Conservation (phyloP, 2,329 filamentous ascomycete species). For the Cercospora sp. region DNA sequence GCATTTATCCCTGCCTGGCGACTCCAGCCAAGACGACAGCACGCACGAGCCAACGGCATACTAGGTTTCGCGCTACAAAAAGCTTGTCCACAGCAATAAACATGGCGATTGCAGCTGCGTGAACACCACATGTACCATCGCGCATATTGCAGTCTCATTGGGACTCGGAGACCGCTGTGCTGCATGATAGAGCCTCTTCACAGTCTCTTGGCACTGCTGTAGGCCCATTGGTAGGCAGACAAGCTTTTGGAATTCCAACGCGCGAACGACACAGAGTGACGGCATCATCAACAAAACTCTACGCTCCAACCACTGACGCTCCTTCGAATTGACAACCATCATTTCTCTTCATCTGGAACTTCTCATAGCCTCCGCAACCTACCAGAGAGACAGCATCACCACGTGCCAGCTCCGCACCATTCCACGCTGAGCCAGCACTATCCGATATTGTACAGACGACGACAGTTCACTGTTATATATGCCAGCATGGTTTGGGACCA, state of each 20-base stretch:
- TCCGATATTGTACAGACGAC: not conserved
- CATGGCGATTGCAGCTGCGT: not conserved
- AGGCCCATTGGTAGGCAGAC: not conserved
- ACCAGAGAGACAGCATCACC: not conserved
- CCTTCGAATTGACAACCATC: not conserved
- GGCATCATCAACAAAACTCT: constrained; percentile 57
- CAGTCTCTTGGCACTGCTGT: not conserved
- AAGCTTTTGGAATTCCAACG: not conserved
- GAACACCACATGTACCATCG: not conserved
- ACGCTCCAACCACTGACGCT: not conserved
- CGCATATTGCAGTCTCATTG: not conserved
- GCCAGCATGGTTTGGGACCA: constrained; percentile 2
- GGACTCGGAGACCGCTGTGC: not conserved
- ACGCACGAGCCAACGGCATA: not conserved
- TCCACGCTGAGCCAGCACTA: not conserved
- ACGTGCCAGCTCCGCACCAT: not conserved
- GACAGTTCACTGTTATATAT: not conserved
- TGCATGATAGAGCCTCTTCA: not conserved
- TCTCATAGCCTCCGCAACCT: not conserved
- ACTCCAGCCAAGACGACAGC: not conserved
- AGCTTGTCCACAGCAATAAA: not conserved
- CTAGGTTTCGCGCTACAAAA: not conserved
- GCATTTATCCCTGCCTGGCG: not conserved
- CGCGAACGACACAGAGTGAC: constrained; percentile 29
- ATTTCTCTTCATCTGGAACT: not conserved